Conservation (phyloP, 768 basidiomycete species). For the Pleurotus giganteus region DNA sequence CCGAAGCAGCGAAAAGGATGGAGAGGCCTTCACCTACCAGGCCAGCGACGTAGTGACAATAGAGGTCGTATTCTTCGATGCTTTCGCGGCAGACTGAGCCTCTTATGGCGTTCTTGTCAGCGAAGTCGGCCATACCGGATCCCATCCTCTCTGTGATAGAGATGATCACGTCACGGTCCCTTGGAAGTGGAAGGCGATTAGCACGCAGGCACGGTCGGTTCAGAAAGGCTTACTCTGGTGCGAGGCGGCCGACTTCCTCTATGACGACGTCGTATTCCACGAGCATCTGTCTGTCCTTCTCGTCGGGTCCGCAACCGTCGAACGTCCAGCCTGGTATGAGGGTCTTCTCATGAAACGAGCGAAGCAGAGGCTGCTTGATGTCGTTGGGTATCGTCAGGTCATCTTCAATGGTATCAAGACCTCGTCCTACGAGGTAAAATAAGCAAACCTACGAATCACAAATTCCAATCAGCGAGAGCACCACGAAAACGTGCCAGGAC, state of each 20-base stretch:
- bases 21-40: slow-evolving; percentile 96
- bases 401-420: slow-evolving; percentile 96
- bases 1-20: slow-evolving; percentile 81
- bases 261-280: slow-evolving; percentile 81
- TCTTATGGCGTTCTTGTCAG: slow-evolving; percentile 73
- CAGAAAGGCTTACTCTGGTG: too few relatives aligned
- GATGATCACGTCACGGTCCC: slow-evolving; percentile 77
- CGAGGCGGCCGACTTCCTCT: slow-evolving; percentile 72
- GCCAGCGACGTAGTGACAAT: slow-evolving; percentile 98
- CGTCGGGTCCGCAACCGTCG: slow-evolving; percentile 74
- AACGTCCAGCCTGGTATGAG: slow-evolving; percentile 86
- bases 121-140: slow-evolving; percentile 93
- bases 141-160: slow-evolving; percentile 88
- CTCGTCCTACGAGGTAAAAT: slow-evolving; percentile 93
- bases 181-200: too few relatives aligned
- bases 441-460: slow-evolving; percentile 97
- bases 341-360: slow-evolving; percentile 77
- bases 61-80: slow-evolving; percentile 88
- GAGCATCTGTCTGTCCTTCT: slow-evolving; percentile 85
- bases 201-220: too few relatives aligned
- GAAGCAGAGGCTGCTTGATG: slow-evolving; percentile 81
- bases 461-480: too few relatives aligned
- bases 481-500: too few relatives aligned
- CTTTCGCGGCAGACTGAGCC: slow-evolving; percentile 70
- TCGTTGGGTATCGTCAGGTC: slow-evolving; percentile 93